These are phyloP conservation scores for Epithele typhae DNA, from an alignment of 768 basidiomycete genomes.

Conservation along the genomic window DNA sequence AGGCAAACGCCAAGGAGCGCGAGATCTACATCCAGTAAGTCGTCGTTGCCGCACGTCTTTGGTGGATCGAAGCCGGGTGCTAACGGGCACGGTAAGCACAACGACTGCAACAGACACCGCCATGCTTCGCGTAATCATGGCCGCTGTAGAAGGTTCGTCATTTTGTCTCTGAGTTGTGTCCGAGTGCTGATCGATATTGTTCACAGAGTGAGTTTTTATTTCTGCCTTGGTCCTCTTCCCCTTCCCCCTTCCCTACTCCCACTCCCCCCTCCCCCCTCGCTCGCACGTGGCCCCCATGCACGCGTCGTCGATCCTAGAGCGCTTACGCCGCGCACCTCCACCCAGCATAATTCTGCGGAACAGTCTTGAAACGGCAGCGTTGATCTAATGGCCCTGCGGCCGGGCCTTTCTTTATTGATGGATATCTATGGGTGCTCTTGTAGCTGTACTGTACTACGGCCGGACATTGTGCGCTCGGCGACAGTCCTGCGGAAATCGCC, in stretches of 20 bases:
- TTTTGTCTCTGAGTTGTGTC: slow-evolving; percentile 2
- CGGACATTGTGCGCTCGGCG: too few relatives aligned
- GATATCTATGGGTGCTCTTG: slow-evolving; percentile 7
- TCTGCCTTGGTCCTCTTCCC: slow-evolving; percentile 19
- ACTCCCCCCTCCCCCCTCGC: slow-evolving; percentile 12
- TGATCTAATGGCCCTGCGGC: slow-evolving; percentile 40
- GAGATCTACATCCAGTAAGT: slow-evolving; percentile 94
- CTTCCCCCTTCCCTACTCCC: slow-evolving; percentile 26
- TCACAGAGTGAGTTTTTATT: slow-evolving; percentile 62
- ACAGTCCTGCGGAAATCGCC: slow-evolving; percentile 2
- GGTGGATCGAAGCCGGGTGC: slow-evolving; percentile 7
- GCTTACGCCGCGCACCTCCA: slow-evolving; percentile 12
- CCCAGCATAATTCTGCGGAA: slow-evolving; percentile 65
- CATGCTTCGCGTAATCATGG: slow-evolving; percentile 88
- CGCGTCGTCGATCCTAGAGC: too few relatives aligned
- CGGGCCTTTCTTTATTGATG: slow-evolving; percentile 1
- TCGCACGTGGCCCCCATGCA: slow-evolving; percentile 1
- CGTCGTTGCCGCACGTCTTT: slow-evolving; percentile 5
- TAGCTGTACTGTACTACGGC: slow-evolving; percentile 5
- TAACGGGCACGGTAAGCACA: slow-evolving; percentile 44
- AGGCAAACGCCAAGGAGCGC: slow-evolving; percentile 80
- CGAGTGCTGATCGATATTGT: slow-evolving; percentile 14
- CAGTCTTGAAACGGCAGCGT: slow-evolving; percentile 60
- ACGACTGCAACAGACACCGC: slow-evolving; percentile 91
- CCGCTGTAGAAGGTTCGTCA: slow-evolving; percentile 85